phyloP scores from a whole-genome alignment of 2,329 filamentous ascomycete genomes.

The Paraphaeosphaeria sporulosa region DNA sequence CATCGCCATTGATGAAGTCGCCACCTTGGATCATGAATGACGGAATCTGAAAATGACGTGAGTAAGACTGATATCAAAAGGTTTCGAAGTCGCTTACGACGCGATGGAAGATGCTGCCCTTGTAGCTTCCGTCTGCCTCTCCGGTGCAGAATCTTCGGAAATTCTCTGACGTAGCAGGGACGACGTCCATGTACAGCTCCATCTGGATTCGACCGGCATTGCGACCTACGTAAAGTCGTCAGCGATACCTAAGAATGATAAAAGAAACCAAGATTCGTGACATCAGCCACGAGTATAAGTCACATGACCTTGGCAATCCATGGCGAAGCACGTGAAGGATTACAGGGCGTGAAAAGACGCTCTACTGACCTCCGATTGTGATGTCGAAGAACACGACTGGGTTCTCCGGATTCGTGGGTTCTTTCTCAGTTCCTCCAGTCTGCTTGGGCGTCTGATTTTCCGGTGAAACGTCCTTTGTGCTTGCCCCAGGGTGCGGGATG shows the following conservation, averaged over 20 bases:
- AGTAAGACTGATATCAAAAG: neutral
- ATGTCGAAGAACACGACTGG: conserved; percentile 29
- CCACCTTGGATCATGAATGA: conserved; percentile 91
- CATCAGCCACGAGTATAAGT: too few species aligned
- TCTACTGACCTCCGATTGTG: conserved; percentile 18
- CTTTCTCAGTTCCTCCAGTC: conserved; percentile 14
- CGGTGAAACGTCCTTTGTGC: too few species aligned
- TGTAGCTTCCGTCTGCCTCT: conserved; percentile 79
- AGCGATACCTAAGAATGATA: neutral
- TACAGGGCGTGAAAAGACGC: neutral
- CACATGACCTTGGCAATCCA: neutral
- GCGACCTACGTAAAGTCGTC: conserved; percentile 9
- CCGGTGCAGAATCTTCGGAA: conserved; percentile 81
- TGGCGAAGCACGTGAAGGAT: neutral
- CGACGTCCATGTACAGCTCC: conserved; percentile 79
- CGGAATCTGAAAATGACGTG: conserved; percentile 57
- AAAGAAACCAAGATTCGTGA: too few species aligned
- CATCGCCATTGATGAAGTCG: conserved; percentile 83
- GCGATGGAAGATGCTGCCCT: conserved; percentile 83
- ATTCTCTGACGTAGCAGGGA: conserved; percentile 84
- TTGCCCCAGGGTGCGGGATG: too few species aligned
- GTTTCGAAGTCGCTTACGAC: conserved; percentile 65
- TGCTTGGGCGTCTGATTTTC: too few species aligned
- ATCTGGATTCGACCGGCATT: conserved; percentile 82
- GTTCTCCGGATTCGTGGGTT: conserved; percentile 20